Evolutionary conservation across 345 rosid genomes (phyloP), one percentile per base, ranked within the genome.

Genomic region (Corymbia maculata): DNA sequence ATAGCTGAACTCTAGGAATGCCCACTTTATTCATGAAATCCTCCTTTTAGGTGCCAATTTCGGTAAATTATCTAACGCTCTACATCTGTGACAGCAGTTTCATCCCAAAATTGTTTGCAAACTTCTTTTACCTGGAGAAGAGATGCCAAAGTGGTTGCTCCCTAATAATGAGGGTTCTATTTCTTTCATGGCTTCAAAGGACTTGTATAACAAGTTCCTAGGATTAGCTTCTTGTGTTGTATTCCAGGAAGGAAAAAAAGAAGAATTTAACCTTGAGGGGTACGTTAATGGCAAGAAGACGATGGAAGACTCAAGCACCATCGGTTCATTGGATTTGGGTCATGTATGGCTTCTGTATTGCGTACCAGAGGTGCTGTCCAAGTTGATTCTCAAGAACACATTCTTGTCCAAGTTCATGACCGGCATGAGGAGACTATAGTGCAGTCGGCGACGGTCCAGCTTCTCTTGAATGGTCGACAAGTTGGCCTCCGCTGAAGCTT

Each of bases 351-450:
- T 68, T 68, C 0, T 17, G 5, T 68, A 68, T 68, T 68, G 45
- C 45, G 24, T 32, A 16, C 22, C 79, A 4, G 79, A 68, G 79
- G 79, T 32, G 45, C 45, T 16, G 45, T 68, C n/a, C n/a, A n/a
- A n/a, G n/a, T n/a, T n/a, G n/a, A n/a, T n/a, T n/a, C n/a, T n/a
- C n/a, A n/a, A n/a, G n/a, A n/a, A n/a, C n/a, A n/a, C n/a, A n/a
- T n/a, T n/a, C n/a, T n/a, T n/a, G n/a, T n/a, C n/a, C 92, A 91
- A 87, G 90, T 91, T 92, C 93, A 92, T 92, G 45, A 91, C 92
- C 11, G 93, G 93, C 91, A 88, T 89, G 30, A 92, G 90, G 52
- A 92, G 90, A 52, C 92, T 91, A 90, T 92, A 92, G 26, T 91
- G 86, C 21, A 68, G 64, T 80, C 75, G 89, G 45, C 92, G 92